phyloP scores from a whole-genome alignment of 352 stramenopile species.

The Globisporangium heterothallicum region DNA sequence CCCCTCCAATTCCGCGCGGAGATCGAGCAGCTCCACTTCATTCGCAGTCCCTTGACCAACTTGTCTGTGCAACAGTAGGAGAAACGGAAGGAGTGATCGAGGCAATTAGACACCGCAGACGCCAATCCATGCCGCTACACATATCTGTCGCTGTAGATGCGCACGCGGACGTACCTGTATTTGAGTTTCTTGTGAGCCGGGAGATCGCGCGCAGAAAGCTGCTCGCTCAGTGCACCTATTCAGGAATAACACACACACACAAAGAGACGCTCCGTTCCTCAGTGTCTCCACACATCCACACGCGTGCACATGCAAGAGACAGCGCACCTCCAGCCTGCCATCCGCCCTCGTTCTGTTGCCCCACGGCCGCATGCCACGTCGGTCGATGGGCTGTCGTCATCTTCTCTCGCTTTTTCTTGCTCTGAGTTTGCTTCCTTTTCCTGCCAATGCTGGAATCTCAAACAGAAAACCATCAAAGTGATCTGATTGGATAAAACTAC shows the following conservation, averaged over 20 bases:
- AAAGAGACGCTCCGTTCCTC: no score
- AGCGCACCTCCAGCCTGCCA: slow-evolving; percentile 73
- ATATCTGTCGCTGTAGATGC: background rate
- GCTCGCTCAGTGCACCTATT: slow-evolving; percentile 66
- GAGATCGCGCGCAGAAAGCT: slow-evolving; percentile 78
- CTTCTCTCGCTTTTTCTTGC: slow-evolving; percentile 3
- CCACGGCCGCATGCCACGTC: slow-evolving; percentile 83
- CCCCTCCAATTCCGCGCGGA: slow-evolving; percentile 68
- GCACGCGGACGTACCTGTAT: slow-evolving; percentile 39
- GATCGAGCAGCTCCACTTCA: slow-evolving; percentile 68
- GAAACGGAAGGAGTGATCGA: no score
- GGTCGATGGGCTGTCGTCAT: slow-evolving; percentile 87
- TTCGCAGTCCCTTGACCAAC: slow-evolving; percentile 77
- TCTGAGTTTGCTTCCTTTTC: background rate
- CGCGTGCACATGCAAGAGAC: background rate
- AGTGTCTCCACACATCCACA: no score
- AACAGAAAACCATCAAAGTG: background rate
- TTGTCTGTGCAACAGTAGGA: slow-evolving; percentile 59
- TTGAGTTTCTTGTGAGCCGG: slow-evolving; percentile 82
- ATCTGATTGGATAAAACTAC: slow-evolving; percentile 2
- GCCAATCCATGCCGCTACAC: background rate
- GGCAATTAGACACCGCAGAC: background rate
- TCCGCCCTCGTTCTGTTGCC: slow-evolving; percentile 82
- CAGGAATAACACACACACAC: no score
- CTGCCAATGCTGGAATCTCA: background rate